phyloP scores from a whole-genome alignment of 2,329 filamentous ascomycete species.

The Pestalotiopsis sp. region DNA sequence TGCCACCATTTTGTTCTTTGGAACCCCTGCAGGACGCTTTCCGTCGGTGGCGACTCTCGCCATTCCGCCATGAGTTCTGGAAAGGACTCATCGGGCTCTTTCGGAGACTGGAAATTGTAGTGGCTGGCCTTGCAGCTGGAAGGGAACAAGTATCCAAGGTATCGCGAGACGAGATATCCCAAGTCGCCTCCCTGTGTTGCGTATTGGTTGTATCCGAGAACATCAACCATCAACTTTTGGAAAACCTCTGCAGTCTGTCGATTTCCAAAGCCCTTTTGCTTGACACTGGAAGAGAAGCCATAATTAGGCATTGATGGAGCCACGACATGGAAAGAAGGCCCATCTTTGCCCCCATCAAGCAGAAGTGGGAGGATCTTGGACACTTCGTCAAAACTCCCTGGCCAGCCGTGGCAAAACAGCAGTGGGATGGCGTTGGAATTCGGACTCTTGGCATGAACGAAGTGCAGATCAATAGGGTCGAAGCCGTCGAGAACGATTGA shows the following conservation, averaged over 20 bases:
- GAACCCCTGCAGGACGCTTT: constrained; percentile 48
- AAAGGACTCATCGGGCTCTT: constrained; percentile 5
- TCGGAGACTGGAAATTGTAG: constrained; percentile 7
- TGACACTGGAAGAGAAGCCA: constrained; percentile 40
- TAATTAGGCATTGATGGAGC: constrained; percentile 50
- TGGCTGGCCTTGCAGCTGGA: constrained; percentile 63
- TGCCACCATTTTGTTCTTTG: constrained; percentile 56
- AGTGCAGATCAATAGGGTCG: constrained; percentile 62
- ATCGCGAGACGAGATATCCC: constrained; percentile 66
- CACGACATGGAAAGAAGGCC: constrained; percentile 47
- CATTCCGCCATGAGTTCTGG: constrained; percentile 6
- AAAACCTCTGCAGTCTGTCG: constrained; percentile 62
- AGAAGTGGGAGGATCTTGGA: constrained; percentile 51
- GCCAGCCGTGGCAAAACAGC: constrained; percentile 41
- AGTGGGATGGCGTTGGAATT: constrained; percentile 42
- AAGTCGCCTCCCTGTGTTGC: constrained; percentile 67
- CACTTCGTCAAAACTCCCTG: constrained; percentile 63
- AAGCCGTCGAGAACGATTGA: constrained; percentile 59
- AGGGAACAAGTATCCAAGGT: constrained; percentile 61
- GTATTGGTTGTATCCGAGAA: constrained; percentile 61
- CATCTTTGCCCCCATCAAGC: constrained; percentile 20
- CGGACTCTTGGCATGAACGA: constrained; percentile 54
- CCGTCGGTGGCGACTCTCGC: constrained; percentile 39
- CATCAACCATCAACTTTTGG: constrained; percentile 60
- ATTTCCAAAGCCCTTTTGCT: constrained; percentile 54